Evolutionary conservation across 179 eudicot species (phyloP), one percentile per base, ranked within the genome.

Genomic region (Sideroxylon spinosum): DNA sequence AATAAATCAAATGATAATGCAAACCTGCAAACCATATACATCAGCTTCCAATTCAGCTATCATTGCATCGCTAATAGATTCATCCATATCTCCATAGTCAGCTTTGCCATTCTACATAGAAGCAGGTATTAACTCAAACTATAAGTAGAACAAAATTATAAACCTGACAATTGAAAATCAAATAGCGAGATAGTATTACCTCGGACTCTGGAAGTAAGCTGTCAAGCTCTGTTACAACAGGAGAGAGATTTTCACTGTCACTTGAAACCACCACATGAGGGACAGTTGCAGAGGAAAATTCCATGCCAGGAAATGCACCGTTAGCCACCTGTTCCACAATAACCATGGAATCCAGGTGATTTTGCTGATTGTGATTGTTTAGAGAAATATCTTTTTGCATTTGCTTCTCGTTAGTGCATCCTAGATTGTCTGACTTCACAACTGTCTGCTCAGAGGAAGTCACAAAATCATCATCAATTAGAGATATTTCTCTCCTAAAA

Each of bases 11-110:
- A 9, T 28, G 56, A 11, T 56, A 71, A 48, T 14, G 29, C 74
- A 60, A 69, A 93, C 98, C 97, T 93, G 98, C 81, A 93, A 84
- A 70, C 97, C 97, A 68, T 91, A 90, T 46, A 86, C 79, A 62
- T 87, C 91, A 76, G 98, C 98, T 88, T 93, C 98, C 76, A 86
- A 78, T 88, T 93, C 98, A 81, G 98, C 98, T 83, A 91, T 89
- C 85, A 90, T 81, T 69, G 97, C 93, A 82, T 92, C 94, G 80
- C 79, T 88, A 79, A 87, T 79, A n/a, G 86, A 78, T 60, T 82
- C 90, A 71, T 86, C 84, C 84, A 81, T 86, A 48, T 79, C 73
- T 46, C 78, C 81, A 60, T 76, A 85, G 68, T 73, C 77, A 64
- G 84, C 81, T 79, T 81, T 80, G 56, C 69, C 81, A 78, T 88